Conservation (phyloP, 148 eudicot species). For the Beta vulgaris region DNA sequence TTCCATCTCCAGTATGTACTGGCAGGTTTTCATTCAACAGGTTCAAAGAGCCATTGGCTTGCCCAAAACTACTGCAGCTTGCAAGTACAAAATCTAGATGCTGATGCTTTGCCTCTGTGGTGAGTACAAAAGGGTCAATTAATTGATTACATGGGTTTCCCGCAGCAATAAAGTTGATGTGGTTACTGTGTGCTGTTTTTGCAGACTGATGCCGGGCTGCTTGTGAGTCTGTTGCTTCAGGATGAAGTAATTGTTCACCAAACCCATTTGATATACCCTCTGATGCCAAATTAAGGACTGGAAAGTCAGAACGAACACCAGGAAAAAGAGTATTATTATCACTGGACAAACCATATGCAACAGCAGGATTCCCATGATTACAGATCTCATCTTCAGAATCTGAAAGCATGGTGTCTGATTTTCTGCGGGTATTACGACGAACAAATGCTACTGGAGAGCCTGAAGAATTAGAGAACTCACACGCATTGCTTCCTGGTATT, state of each 20-base stretch:
- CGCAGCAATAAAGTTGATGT: constrained; percentile 21
- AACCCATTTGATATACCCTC: constrained; percentile 11
- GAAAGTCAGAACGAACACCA: constrained; percentile 31
- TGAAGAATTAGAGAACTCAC: constrained; percentile 47
- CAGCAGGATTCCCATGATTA: constrained; percentile 29
- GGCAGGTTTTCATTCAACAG: constrained; percentile 18
- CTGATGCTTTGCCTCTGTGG: constrained; percentile 15
- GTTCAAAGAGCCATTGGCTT: constrained; percentile 15
- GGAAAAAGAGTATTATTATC: constrained; percentile 18
- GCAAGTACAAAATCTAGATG: constrained; percentile 12
- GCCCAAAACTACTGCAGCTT: constrained; percentile 13
- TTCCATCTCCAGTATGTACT: not conserved
- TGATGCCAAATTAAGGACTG: constrained; percentile 21
- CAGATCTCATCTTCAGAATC: constrained; percentile 64
- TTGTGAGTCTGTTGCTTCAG: constrained; percentile 25
- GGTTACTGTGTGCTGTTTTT: constrained; percentile 27
- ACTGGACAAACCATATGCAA: constrained; percentile 22
- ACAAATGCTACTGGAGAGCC: constrained; percentile 63
- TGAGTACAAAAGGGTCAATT: constrained; percentile 7
- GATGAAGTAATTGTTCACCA: constrained; percentile 14
- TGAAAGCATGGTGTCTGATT: constrained; percentile 49
- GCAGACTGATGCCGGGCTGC: constrained; percentile 28
- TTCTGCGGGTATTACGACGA: constrained; percentile 52
- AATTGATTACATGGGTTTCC: constrained; percentile 14
- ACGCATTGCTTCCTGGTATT: constrained; percentile 30